Conservation (phyloP, 306 rosid species). For the Neltuma alba region DNA sequence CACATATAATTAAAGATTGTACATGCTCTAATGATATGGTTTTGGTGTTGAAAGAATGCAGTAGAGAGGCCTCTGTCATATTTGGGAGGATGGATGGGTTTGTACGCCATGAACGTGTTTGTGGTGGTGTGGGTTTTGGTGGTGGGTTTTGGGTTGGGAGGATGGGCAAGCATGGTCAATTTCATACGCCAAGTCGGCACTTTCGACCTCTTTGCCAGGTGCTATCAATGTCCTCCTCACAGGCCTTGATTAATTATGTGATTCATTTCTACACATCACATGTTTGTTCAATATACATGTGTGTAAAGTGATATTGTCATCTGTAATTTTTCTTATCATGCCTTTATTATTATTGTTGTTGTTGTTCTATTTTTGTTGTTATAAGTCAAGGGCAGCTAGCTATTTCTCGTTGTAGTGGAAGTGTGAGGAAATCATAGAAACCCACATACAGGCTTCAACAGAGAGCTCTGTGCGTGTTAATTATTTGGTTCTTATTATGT, state of each 20-base stretch:
- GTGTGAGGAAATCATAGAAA: constrained; percentile 73
- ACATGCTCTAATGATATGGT: neutral
- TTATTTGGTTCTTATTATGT: constrained; percentile 40
- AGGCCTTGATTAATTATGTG: neutral
- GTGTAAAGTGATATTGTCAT: constrained; percentile 80
- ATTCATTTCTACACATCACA: neutral
- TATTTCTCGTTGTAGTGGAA: constrained; percentile 51
- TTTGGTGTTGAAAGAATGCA: neutral
- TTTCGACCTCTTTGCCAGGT: neutral
- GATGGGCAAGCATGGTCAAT: neutral
- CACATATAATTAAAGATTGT: neutral
- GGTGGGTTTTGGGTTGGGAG: neutral
- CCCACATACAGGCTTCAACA: constrained; percentile 59
- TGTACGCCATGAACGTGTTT: neutral
- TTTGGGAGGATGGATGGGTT: neutral
- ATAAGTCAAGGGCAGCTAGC: constrained; percentile 38
- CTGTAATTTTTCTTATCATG: constrained; percentile 29
- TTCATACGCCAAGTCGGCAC: neutral
- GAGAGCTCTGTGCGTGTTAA: constrained; percentile 48
- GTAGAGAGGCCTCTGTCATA: neutral
- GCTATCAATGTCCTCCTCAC: neutral
- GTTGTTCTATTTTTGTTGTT: constrained; percentile 12
- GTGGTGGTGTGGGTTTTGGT: neutral
- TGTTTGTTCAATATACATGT: constrained; percentile 48
- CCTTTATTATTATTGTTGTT: neutral